Evolutionary conservation across 495 filamentous ascomycete genomes (phyloP), one percentile per base, ranked within the genome.

Genomic region (Letharia lupina): DNA sequence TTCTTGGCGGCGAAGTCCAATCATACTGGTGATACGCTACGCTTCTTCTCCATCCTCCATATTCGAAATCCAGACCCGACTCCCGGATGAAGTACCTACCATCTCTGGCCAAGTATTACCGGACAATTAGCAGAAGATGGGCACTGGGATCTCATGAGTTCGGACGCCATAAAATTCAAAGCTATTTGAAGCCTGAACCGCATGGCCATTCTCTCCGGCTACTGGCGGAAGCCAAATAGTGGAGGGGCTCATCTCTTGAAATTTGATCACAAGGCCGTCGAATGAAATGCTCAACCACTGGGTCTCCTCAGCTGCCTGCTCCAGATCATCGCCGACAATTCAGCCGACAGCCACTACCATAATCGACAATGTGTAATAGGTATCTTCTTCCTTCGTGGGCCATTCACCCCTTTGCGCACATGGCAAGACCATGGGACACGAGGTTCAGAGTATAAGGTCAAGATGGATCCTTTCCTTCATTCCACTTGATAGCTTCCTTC

Each of bases 321-420:
- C 37, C 63, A 64, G 67, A 61, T 65, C 62, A 65, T 68, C 63
- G 40, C 48, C 63, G 63, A 61, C 58, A 61, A n/a, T 57, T 66
- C 57, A 45, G 52, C 42, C 56, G 48, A 47, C 48, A 54, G 44
- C 63, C 50, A 48, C 42, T 60, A 50, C 58, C 12, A 61, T 56
- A 15, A n/a, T 59, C 42, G 40, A 61, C 40, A 44, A 41, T 61
- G 23, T 56, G n/a, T 44, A 44, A 50, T 37, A 28, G 23, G 23
- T 28, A 23, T 62, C 58, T 61, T 52, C 16, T 56, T 61, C 39
- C 35, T 35, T 28, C 12, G 9, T 20, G 37, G 44, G 15, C 47
- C 64, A 16, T 61, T 66, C 23, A 50, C 37, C 45, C 64, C 35
- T 28, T 44, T 66, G 64, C 48, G 42, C 64, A 66, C 64, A 66